Evolutionary conservation across 768 basidiomycete species (phyloP).

Genomic region (Kwoniella sp.): DNA sequence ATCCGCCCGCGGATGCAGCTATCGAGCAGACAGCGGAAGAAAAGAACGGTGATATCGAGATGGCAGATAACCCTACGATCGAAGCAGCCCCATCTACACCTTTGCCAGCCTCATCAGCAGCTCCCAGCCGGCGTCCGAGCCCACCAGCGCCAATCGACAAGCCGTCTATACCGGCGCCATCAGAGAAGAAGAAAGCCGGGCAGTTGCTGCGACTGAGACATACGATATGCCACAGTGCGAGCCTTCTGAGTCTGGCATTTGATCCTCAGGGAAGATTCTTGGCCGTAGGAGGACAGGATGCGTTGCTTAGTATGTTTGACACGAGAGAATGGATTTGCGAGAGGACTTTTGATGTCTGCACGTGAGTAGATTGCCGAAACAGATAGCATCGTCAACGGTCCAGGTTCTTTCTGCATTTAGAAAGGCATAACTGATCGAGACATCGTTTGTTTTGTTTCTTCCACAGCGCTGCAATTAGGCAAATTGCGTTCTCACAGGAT

Average conservation of each 20-base stretch:
- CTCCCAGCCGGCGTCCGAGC: slow-evolving; percentile 20
- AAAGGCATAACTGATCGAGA: too few species aligned
- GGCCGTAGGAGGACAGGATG: slow-evolving; percentile 51
- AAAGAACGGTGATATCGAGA: slow-evolving; percentile 19
- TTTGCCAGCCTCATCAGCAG: slow-evolving; percentile 14
- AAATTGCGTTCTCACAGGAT: slow-evolving; percentile 47
- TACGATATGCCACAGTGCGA: slow-evolving; percentile 35
- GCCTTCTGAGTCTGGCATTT: slow-evolving; percentile 34
- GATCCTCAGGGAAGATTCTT: slow-evolving; percentile 44
- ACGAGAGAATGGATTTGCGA: slow-evolving; percentile 47
- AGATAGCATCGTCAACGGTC: too few species aligned
- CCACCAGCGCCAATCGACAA: slow-evolving; percentile 18
- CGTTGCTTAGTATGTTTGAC: slow-evolving; percentile 43
- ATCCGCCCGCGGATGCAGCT: neutral
- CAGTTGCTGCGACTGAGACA: slow-evolving; percentile 42
- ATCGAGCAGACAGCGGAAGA: neutral
- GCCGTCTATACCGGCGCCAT: too few species aligned
- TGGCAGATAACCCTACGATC: slow-evolving; percentile 10
- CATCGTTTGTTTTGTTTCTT: neutral
- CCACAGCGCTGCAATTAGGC: slow-evolving; percentile 39
- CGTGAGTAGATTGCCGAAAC: slow-evolving; percentile 27
- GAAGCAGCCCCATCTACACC: slow-evolving; percentile 9
- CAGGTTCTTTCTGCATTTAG: too few species aligned
- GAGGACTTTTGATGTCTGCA: slow-evolving; percentile 46
- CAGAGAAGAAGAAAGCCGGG: slow-evolving; percentile 12